phyloP scores from a whole-genome alignment of 257 asterid genomes.

The Solanum boliviense region DNA sequence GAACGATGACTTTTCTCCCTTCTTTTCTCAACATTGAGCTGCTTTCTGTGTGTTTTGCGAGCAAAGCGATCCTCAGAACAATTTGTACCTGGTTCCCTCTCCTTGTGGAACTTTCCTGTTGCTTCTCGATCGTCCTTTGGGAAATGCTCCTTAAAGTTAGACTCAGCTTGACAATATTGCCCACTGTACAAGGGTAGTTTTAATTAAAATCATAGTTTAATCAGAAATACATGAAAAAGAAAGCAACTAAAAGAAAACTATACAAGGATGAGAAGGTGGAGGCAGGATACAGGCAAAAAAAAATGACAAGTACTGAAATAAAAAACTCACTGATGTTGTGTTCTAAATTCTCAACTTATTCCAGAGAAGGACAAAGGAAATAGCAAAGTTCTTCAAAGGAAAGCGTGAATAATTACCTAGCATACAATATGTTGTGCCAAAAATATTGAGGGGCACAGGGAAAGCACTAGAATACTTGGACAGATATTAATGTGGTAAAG shows the following conservation, averaged over 20 bases:
- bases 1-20: constrained; percentile 29
- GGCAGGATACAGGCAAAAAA: not conserved
- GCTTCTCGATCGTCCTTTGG: constrained; percentile 15
- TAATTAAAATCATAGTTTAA: not conserved
- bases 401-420: not conserved
- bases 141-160: constrained; percentile 19
- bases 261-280: not conserved
- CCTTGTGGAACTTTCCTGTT: constrained; percentile 17
- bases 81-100: constrained; percentile 25
- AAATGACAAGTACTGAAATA: not conserved
- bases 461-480: not conserved
- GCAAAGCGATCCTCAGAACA: constrained; percentile 43
- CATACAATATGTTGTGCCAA: not conserved
- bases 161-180: constrained; percentile 24
- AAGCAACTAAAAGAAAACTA: not conserved
- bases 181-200: constrained; percentile 22
- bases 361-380: not conserved
- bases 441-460: not conserved
- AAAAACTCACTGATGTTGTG: not conserved
- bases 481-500: not conserved
- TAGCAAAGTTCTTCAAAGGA: not conserved
- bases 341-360: not conserved
- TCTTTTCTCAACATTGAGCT: constrained; percentile 32
- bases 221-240: not conserved
- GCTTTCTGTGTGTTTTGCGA: constrained; percentile 25